Conservation (phyloP, 768 basidiomycete genomes). For the Lactifluus volemus region DNA sequence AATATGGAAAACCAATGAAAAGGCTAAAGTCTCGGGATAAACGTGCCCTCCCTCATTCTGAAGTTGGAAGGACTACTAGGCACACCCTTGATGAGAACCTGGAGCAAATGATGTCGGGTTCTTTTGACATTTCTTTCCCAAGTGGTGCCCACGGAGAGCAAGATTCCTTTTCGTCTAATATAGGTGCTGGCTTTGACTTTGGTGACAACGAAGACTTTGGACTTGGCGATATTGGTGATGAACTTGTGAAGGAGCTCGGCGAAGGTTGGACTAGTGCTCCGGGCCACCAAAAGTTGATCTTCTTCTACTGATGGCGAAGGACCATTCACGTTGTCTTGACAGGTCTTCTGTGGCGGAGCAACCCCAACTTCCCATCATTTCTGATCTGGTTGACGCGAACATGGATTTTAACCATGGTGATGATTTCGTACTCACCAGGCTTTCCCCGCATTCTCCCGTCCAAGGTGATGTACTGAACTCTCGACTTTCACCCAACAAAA, state of each 20-base stretch:
- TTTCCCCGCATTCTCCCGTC: background rate
- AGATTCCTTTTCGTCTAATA: slow-evolving; percentile 49
- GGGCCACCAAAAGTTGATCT: slow-evolving; percentile 22
- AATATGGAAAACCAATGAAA: slow-evolving; percentile 34
- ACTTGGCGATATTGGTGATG: slow-evolving; percentile 56
- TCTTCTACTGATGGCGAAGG: background rate
- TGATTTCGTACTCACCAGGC: slow-evolving; percentile 20
- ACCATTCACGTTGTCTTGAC: background rate
- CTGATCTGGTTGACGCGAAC: slow-evolving; percentile 19
- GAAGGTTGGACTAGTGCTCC: slow-evolving; percentile 47
- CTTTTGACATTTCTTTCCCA: slow-evolving; percentile 54
- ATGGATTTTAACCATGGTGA: slow-evolving; percentile 21
- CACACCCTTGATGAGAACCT: slow-evolving; percentile 69
- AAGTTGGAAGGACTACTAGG: slow-evolving; percentile 40
- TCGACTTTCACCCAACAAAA: slow-evolving; percentile 2
- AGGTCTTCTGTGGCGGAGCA: slow-evolving; percentile 2
- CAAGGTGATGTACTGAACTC: background rate
- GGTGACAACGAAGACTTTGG: slow-evolving; percentile 45
- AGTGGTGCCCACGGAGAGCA: slow-evolving; percentile 28
- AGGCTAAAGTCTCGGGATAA: slow-evolving; percentile 26
- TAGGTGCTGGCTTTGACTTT: slow-evolving; percentile 35
- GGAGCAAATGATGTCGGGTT: slow-evolving; percentile 55
- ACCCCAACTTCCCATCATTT: slow-evolving; percentile 3
- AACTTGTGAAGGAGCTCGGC: slow-evolving; percentile 67
- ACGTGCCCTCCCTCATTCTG: slow-evolving; percentile 29